These are phyloP conservation scores for Fonsecaea nubica DNA, from an alignment of 2,329 filamentous ascomycete genomes.

Conservation along the genomic window DNA sequence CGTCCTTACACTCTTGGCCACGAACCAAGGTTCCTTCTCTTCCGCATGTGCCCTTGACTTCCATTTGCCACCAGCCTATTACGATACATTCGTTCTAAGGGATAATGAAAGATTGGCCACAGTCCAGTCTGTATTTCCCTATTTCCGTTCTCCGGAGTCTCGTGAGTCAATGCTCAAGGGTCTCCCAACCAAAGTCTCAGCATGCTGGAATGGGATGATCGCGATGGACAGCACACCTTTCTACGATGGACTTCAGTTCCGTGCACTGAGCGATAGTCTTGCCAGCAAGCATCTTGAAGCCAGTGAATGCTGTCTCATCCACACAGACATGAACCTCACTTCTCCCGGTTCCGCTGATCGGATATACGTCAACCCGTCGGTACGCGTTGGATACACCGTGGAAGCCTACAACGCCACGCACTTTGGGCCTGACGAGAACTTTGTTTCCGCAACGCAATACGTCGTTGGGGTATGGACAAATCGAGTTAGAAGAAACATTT, in stretches of 20 bases:
- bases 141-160: slow-evolving; percentile 60
- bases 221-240: slow-evolving; percentile 61
- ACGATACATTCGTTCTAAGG: slow-evolving; percentile 75
- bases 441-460: slow-evolving; percentile 59
- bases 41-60: slow-evolving; percentile 76
- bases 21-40: slow-evolving; percentile 65
- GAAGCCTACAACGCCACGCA: slow-evolving; percentile 47
- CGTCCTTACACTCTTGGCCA: slow-evolving; percentile 63
- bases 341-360: slow-evolving; percentile 43
- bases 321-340: slow-evolving; percentile 46
- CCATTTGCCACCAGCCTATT: slow-evolving; percentile 68
- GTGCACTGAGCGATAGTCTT: slow-evolving; percentile 68
- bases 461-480: slow-evolving; percentile 66
- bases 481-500: slow-evolving; percentile 55
- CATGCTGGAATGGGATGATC: slow-evolving; percentile 72
- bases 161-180: slow-evolving; percentile 61
- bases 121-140: slow-evolving; percentile 71
- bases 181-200: slow-evolving; percentile 63
- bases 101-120: slow-evolving; percentile 69
- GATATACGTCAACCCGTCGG: slow-evolving; percentile 50
- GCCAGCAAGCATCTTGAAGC: slow-evolving; percentile 65
- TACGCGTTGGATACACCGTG: slow-evolving; percentile 49
- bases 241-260: slow-evolving; percentile 64
- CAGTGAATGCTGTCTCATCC: slow-evolving; percentile 75
- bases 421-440: slow-evolving; percentile 44